Evolutionary conservation across 352 stramenopile genomes (phyloP).

Genomic region (Aphanomyces stellatus): DNA sequence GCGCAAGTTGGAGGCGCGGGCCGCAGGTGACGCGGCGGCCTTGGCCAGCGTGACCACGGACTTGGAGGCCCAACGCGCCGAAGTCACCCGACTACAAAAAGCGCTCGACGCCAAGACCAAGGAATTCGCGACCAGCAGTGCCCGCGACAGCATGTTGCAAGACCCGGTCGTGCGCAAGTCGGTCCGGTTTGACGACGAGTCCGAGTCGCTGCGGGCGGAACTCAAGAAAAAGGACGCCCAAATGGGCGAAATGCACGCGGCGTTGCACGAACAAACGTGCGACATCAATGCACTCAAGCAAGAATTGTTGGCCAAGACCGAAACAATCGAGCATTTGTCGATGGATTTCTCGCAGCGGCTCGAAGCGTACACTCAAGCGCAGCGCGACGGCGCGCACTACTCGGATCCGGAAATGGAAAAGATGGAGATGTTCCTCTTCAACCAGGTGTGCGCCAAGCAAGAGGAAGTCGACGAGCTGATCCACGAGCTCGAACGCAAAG

Average conservation of each 20-base stretch:
- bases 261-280: conserved; percentile 10
- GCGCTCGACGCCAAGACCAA: not conserved
- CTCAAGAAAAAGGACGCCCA: conserved; percentile 7
- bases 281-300: conserved; percentile 11
- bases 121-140: not conserved
- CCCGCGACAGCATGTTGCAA: not conserved
- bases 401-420: conserved; percentile 16
- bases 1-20: not conserved
- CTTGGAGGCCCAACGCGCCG: not conserved
- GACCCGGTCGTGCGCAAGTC: not conserved
- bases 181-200: conserved; percentile 15
- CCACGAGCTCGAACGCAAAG: conserved; percentile 8
- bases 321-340: conserved; percentile 16
- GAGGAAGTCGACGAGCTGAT: conserved; percentile 17
- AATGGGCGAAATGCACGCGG: not conserved
- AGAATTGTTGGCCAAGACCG: conserved; percentile 12
- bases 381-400: not conserved
- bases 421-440: conserved; percentile 21
- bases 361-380: not conserved
- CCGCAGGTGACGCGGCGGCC: not conserved
- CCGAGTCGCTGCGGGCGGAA: not conserved
- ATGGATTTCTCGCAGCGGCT: not conserved
- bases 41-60: not conserved
- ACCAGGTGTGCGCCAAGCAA: conserved; percentile 17
- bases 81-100: not conserved